Evolutionary conservation across 257 asterid species (phyloP).

Genomic region (Capsicum rhomboideum): DNA sequence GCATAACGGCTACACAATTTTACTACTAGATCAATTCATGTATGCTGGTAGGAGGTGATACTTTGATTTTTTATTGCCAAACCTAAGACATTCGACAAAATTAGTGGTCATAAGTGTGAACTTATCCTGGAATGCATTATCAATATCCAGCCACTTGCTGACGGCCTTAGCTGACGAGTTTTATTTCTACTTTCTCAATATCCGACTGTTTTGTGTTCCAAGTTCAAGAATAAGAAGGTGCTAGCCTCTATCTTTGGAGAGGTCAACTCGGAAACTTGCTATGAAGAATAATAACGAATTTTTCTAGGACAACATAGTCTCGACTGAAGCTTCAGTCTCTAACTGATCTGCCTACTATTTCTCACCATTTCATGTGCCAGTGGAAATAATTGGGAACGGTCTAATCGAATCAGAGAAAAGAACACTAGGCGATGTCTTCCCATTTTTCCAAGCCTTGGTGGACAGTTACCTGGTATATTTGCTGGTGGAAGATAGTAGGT

Average conservation of each 20-base stretch:
- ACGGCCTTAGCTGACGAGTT: neutral
- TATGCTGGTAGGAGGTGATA: neutral
- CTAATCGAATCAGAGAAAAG: neutral
- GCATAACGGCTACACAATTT: neutral
- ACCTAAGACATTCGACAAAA: neutral
- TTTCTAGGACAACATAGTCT: neutral
- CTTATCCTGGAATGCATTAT: neutral
- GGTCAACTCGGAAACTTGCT: neutral
- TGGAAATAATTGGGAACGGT: neutral
- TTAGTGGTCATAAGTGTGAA: neutral
- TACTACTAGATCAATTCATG: neutral
- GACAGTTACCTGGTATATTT: neutral
- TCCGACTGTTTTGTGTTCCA: neutral
- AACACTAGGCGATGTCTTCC: neutral
- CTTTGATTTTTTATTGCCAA: neutral
- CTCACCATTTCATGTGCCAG: neutral
- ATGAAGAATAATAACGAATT: neutral
- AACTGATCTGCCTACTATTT: neutral
- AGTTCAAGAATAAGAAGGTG: neutral
- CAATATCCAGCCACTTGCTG: neutral
- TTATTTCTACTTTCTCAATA: neutral
- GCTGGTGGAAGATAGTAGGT: neutral
- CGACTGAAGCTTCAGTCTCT: neutral
- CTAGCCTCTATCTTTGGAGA: neutral
- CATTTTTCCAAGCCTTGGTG: neutral